Conservation (phyloP, 2,329 filamentous ascomycete genomes). For the Ceratocystis papillata region DNA sequence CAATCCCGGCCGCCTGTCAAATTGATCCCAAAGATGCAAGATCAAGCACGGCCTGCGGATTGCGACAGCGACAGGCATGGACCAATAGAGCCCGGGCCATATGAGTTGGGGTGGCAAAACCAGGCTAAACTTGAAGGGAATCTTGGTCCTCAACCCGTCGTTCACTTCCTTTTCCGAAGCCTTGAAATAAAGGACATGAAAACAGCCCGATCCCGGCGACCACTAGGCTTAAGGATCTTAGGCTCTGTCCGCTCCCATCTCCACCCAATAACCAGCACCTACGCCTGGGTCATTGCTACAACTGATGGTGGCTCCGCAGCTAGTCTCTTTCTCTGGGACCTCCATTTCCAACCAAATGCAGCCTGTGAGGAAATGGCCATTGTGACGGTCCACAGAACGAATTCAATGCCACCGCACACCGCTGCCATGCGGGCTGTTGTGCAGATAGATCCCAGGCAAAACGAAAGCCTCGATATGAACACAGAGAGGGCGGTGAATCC, state of each 20-base stretch:
- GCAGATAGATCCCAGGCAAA: conserved; percentile 49
- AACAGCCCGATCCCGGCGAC: conserved; percentile 4
- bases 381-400: conserved; percentile 43
- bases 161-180: not conserved
- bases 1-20: conserved; percentile 5
- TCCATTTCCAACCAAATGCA: conserved; percentile 31
- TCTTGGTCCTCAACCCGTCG: not conserved
- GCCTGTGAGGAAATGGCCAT: conserved; percentile 39
- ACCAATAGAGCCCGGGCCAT: not conserved
- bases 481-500: conserved; percentile 49
- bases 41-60: not conserved
- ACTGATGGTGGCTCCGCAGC: conserved; percentile 26
- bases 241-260: conserved; percentile 26
- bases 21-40: conserved; percentile 3
- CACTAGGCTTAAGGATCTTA: not conserved
- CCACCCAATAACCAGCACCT: conserved; percentile 10
- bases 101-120: not conserved
- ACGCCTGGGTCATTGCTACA: conserved; percentile 13
- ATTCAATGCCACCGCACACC: conserved; percentile 45
- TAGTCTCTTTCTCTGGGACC: conserved; percentile 33
- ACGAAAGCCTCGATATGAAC: conserved; percentile 45
- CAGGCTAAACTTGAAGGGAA: not conserved
- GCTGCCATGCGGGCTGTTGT: conserved; percentile 43
- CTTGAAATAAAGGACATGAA: not conserved
- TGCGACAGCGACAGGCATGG: not conserved